A percentile compares a stretch with the other conserved stretches of the same genome.
Evolutionary conservation across 2,329 filamentous ascomycete species (phyloP).

Genomic region (Colletotrichum sp.): DNA sequence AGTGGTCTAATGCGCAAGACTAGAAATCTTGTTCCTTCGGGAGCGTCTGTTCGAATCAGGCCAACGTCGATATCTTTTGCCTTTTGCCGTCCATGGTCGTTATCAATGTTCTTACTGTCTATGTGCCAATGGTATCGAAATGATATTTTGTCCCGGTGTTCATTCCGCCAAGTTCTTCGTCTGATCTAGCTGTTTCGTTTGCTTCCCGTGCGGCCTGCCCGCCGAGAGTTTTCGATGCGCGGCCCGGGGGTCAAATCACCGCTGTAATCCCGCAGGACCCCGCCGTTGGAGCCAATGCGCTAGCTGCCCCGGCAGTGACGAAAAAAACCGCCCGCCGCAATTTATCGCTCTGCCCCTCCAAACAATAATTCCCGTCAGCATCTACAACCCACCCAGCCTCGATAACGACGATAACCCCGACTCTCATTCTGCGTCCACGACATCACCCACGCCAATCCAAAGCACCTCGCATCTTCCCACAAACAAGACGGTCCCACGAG

Average conservation of each 20-base stretch:
- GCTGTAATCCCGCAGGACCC: not conserved
- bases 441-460: not conserved
- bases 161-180: not conserved
- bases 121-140: not conserved
- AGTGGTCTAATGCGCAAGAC: slow-evolving; percentile 23
- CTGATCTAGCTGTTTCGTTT: not conserved
- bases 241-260: not conserved
- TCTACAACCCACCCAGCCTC: not conserved
- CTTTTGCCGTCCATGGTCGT: not conserved
- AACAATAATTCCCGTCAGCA: not conserved
- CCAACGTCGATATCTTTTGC: slow-evolving; percentile 6
- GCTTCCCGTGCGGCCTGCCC: not conserved
- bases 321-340: not conserved
- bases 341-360: not conserved
- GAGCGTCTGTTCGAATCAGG: slow-evolving; percentile 23
- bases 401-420: not conserved
- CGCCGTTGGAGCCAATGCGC: not conserved
- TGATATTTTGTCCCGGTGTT: not conserved
- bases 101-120: not conserved
- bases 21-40: slow-evolving; percentile 23
- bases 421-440: not conserved
- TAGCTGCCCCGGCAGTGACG: not conserved
- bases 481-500: not conserved
- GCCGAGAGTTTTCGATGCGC: not conserved
- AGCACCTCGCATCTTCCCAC: not conserved